phyloP scores from a whole-genome alignment of 2,329 filamentous ascomycete genomes.

The Parastagonospora avenae region DNA sequence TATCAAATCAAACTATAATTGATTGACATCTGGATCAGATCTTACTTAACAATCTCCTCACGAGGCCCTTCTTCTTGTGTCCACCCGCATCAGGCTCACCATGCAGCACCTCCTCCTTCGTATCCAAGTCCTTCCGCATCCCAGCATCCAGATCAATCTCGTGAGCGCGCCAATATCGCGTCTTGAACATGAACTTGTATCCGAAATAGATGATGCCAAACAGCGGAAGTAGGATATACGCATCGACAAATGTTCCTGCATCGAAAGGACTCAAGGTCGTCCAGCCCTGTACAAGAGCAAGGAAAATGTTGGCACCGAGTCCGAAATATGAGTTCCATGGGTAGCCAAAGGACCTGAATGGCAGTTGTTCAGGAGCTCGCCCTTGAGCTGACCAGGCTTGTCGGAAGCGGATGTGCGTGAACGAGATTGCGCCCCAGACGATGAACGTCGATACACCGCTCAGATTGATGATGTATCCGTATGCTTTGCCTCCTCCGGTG shows the following conservation, averaged over 20 bases:
- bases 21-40: conserved; percentile 4
- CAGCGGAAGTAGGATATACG: conserved; percentile 59
- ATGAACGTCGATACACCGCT: conserved; percentile 73
- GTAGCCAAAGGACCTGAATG: conserved; percentile 55
- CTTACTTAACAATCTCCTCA: conserved; percentile 17
- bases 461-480: conserved; percentile 72
- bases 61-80: conserved; percentile 15
- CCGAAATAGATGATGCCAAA: conserved; percentile 54
- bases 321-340: conserved; percentile 59
- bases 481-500: conserved; percentile 68
- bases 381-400: conserved; percentile 58
- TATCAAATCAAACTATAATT: no score
- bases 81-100: conserved; percentile 7
- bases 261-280: conserved; percentile 59
- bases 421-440: conserved; percentile 72
- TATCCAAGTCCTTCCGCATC: conserved; percentile 45
- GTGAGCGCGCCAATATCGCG: conserved; percentile 38
- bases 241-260: conserved; percentile 57
- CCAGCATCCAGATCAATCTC: conserved; percentile 49
- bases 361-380: conserved; percentile 49
- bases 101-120: conserved; percentile 15
- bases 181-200: conserved; percentile 54
- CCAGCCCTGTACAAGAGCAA: conserved; percentile 60
- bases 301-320: conserved; percentile 55
- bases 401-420: conserved; percentile 75